These are phyloP conservation scores for Astrocystis sublimbata DNA, from an alignment of 495 filamentous ascomycete species.

Conservation along the genomic window DNA sequence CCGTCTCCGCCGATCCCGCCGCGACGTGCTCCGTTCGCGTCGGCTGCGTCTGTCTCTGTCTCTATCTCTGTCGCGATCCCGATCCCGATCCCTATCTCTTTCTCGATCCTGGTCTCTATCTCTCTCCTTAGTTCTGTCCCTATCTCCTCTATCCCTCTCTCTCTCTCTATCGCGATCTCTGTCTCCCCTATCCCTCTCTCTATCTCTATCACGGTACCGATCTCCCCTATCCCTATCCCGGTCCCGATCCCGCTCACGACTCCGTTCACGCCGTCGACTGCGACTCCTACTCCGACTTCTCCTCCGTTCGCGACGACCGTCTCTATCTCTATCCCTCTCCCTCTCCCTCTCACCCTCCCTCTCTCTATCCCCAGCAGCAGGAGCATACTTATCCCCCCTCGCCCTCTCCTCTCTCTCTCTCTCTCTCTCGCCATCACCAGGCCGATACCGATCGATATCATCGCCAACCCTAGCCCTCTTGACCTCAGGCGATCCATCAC, in stretches of 20 bases:
- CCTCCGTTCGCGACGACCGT: conserved; percentile 14
- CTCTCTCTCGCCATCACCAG: conserved; percentile 40
- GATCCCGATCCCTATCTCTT: conserved; percentile 12
- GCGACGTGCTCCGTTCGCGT: conserved; percentile 30
- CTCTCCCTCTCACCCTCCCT: conserved; percentile 31
- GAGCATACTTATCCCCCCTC: conserved; percentile 28
- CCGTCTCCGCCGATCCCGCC: conserved; percentile 31
- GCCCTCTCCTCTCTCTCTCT: conserved; percentile 34
- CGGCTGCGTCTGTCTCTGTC: conserved; percentile 28
- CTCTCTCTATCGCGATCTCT: conserved; percentile 30
- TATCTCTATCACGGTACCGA: conserved; percentile 31
- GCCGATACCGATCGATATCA: conserved; percentile 48
- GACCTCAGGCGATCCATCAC: conserved; percentile 48
- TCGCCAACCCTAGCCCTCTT: conserved; percentile 45
- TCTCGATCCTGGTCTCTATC: conserved; percentile 17
- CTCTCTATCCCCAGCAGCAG: conserved; percentile 43
- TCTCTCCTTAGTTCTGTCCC: conserved; percentile 24
- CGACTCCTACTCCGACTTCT: conserved; percentile 19
- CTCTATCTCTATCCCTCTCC: conserved; percentile 25
- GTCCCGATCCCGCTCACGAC: conserved; percentile 16
- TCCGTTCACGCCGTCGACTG: conserved; percentile 13
- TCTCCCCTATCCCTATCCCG: conserved; percentile 17
- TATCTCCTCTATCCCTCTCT: conserved; percentile 24
- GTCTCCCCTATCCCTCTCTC: conserved; percentile 33
- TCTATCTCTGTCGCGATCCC: conserved; percentile 28